Base-by-base conservation (phyloP, 192 early-diverging fungal species). In the Kappamyces sp. region DNA sequence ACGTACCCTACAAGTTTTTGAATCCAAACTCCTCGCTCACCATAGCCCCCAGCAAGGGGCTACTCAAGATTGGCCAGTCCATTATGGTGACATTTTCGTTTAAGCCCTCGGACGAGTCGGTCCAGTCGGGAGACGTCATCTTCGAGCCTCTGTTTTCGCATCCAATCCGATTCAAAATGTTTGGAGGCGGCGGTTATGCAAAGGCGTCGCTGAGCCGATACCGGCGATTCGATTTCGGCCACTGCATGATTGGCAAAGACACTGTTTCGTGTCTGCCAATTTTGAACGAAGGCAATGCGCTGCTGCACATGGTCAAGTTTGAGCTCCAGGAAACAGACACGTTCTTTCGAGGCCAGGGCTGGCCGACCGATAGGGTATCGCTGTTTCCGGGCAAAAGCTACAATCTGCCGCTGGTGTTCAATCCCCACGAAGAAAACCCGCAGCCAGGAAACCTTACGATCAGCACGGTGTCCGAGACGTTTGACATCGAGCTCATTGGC, bases 201-300 rank as follows among this genome's bases (percentile, higher is more conserved):
- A 78, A 78, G 57, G 72, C 74, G 13, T 84, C 83, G 2, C 60
- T 84, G 3, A 44, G 67, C 5, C 68, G 74, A 53, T 83, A 84
- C 55, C 60, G 78, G 31, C 46, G 80, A 13, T 84, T 84, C 63
- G 83, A 84, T 60, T 84, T 84, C 59, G 83, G 83, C 23, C 78
- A 84, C 57, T 84, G 83, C 61, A 80, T 84, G 76, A 82, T 83
- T 42, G 83, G 83, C 23, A 84, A 84, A 42, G 78, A 84, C 49
- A 80, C 81, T 3, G 65, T 69, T 35, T 80, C 78, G 15, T 71
- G 71, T 37, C 61, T 84, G 10, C 83, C 83, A 8, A 78, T 84
- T 40, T 68, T 66, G 9, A 84, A 84, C 60, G 81, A 84, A 67
- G 83, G 83, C n/a, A 84, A 78, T 58, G 83, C 83, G 1, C 63